phyloP scores from a whole-genome alignment of 768 basidiomycete genomes.

The Pisolithus tinctorius region DNA sequence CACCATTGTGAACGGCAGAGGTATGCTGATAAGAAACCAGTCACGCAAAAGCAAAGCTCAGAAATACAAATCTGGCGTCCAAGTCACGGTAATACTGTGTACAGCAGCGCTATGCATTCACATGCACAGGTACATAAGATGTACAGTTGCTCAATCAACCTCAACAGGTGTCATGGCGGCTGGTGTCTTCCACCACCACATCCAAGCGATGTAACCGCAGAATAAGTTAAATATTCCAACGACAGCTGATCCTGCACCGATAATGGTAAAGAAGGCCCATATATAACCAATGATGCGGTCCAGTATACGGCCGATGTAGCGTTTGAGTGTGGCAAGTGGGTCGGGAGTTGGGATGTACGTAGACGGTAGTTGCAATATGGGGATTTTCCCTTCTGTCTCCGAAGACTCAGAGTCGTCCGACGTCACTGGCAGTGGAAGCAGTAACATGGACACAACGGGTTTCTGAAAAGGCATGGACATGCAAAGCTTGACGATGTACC shows the following conservation, averaged over 20 bases:
- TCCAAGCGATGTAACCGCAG: constrained; percentile 60
- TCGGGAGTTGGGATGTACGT: constrained; percentile 49
- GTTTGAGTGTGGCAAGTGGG: constrained; percentile 47
- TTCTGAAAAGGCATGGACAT: constrained; percentile 42
- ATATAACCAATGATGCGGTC: constrained; percentile 71
- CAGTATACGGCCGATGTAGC: constrained; percentile 54
- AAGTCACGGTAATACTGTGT: not conserved
- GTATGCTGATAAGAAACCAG: too few species aligned
- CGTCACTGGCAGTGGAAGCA: constrained; percentile 40
- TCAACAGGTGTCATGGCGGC: constrained; percentile 3
- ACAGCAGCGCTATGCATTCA: not conserved
- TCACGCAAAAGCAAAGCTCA: not conserved
- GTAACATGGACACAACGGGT: constrained; percentile 74
- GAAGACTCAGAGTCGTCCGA: not conserved
- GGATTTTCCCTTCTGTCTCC: not conserved
- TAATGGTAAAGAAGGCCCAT: constrained; percentile 70
- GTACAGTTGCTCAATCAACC: constrained; percentile 7
- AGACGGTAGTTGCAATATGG: constrained; percentile 42
- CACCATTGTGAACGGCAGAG: not conserved
- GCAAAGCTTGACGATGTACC: not conserved
- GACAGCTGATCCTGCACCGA: constrained; percentile 72
- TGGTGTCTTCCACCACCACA: constrained; percentile 42
- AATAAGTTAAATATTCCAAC: constrained; percentile 69
- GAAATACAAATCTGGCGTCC: not conserved
- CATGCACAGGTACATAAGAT: not conserved